Evolutionary conservation across 345 rosid species (phyloP), one percentile per base, ranked within the genome.

Genomic region (Hevea brasiliensis): DNA sequence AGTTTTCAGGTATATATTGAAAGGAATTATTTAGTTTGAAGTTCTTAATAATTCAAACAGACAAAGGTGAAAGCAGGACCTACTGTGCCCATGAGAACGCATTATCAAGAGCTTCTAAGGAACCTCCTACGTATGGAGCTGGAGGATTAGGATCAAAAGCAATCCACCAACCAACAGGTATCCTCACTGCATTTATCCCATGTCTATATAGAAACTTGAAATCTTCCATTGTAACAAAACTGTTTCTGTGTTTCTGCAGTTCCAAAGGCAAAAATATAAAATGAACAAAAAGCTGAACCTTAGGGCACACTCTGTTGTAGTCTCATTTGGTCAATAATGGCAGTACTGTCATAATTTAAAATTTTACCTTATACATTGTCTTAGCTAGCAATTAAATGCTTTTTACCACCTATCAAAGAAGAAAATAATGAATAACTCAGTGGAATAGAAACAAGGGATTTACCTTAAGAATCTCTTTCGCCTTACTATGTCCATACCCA

Each of bases 141-240:
- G 96, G 96, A 83, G 96, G 96, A 75, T 83, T 66, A 32, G 89
- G 88, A 82, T 90, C 96, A 67, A 61, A 87, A 73, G 88, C 91
- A 83, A 88, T 84, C 96, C 96, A 90, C 96, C 96, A 90, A 71
- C 92, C 92, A 66, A 90, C 85, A 26, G 96, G 96, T 51, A 90
- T 88, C 76, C 96, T 84, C 73, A 88, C 89, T 3, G 91, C 72
- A 72, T 90, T 90, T 77, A 90, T 83, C 72, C 92, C 89, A 51
- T 84, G 88, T 77, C 81, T 80, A 70, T 82, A 75, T 27, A 90
- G 77, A 80, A 88, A 90, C 12, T 71, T 78, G 83, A 90, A 90
- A 81, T 87, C 91, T 35, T 82, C 96, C 35, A 75, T 26, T 1
- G 89, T 88, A 58, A 90, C 74, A 76, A 87, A 90, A 50, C 51